These are phyloP conservation scores for Podospora conica DNA, from an alignment of 495 filamentous ascomycete species.

Conservation along the genomic window DNA sequence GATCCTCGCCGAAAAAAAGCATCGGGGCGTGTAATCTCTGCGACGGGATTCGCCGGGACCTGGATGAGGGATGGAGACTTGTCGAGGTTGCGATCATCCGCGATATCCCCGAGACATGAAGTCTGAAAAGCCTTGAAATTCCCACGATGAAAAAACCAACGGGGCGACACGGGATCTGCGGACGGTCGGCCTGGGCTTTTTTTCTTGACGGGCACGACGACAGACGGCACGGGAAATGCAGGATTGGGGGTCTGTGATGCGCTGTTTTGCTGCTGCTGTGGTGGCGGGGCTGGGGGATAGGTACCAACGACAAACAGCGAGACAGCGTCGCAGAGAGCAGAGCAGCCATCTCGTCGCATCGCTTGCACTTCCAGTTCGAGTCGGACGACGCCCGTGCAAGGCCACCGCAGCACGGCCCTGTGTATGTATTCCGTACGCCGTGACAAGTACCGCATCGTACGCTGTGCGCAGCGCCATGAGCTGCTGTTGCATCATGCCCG, in stretches of 20 bases:
- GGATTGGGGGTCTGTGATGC: background rate
- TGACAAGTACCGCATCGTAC: background rate
- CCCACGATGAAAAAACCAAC: too few relatives aligned
- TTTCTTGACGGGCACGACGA: background rate
- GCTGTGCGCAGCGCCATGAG: background rate
- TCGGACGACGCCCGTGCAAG: background rate
- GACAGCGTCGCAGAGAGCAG: background rate
- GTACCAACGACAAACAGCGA: too few relatives aligned
- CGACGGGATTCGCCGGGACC: slow-evolving; percentile 6
- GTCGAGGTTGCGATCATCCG: background rate
- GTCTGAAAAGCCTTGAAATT: background rate
- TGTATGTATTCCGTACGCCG: background rate
- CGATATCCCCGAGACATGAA: background rate
- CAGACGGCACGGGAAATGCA: background rate
- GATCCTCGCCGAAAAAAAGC: background rate
- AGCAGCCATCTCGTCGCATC: background rate
- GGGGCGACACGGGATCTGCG: background rate
- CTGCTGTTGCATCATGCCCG: background rate
- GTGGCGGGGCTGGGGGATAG: background rate
- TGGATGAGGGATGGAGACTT: slow-evolving; percentile 1
- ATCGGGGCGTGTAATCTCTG: background rate
- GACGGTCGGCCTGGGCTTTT: too few relatives aligned
- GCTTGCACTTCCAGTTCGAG: background rate
- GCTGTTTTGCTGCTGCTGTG: background rate
- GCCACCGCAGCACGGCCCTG: background rate